A percentile compares a stretch with the other conserved stretches of the same genome.
Conservation (phyloP, 345 rosid species). For the Mallotus nudiflorus region DNA sequence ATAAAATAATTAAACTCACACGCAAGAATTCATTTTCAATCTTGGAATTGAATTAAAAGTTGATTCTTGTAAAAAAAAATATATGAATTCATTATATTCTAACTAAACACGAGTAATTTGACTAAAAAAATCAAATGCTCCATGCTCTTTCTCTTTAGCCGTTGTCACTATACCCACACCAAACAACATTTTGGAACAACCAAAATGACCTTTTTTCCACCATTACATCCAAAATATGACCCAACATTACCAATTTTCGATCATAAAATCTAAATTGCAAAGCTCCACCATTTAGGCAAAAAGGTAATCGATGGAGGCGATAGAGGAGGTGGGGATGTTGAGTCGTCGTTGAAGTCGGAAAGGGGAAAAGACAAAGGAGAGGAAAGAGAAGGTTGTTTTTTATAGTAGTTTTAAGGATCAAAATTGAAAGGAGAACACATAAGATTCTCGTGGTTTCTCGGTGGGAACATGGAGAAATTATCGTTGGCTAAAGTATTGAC, state of each 20-base stretch:
- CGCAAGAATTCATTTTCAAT: no score
- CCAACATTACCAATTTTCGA: conserved; percentile 9
- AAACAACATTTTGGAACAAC: conserved; percentile 16
- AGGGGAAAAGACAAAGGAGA: neutral
- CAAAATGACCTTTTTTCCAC: neutral
- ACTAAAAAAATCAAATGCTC: conserved; percentile 20
- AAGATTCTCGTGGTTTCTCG: conserved; percentile 22
- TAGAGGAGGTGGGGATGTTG: neutral
- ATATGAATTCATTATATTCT: no score
- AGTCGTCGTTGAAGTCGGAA: neutral
- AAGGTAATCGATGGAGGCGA: neutral
- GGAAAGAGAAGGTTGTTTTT: neutral
- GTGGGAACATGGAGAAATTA: conserved; percentile 18
- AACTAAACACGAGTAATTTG: no score
- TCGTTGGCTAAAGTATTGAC: neutral
- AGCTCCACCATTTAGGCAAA: conserved; percentile 13
- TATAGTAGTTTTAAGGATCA: neutral
- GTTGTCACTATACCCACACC: conserved; percentile 7
- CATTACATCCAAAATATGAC: conserved; percentile 8
- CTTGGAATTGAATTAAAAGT: no score
- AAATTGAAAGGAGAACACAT: conserved; percentile 9
- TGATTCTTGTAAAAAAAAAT: no score
- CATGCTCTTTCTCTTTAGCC: conserved; percentile 13
- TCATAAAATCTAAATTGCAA: conserved; percentile 12
- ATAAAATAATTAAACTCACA: no score